Evolutionary conservation across 805 yeast genomes (phyloP).

Genomic region (Kodamaea nitidulidarum): DNA sequence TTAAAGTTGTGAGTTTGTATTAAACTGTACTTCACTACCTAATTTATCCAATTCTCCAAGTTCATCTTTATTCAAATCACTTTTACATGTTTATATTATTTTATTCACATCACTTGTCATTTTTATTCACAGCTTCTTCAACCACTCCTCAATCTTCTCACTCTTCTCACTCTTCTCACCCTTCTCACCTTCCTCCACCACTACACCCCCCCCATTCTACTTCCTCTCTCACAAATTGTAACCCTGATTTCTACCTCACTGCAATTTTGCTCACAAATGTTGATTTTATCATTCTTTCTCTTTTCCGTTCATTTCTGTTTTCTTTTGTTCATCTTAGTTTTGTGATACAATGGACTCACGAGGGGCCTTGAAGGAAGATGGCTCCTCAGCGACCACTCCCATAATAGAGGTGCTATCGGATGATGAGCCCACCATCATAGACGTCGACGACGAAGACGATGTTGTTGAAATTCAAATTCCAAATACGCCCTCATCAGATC

Average conservation of each 20-base stretch:
- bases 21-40: no score
- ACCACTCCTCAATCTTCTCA: no score
- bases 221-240: background rate
- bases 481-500: constrained; percentile 8
- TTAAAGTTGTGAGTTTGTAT: no score
- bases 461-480: constrained; percentile 17
- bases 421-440: constrained; percentile 17
- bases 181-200: no score
- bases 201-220: no score
- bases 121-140: no score
- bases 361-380: background rate
- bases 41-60: no score
- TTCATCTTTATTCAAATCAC: no score
- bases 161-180: no score
- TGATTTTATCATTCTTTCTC: background rate
- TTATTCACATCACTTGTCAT: no score
- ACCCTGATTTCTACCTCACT: background rate
- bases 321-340: background rate
- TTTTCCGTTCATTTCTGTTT: background rate
- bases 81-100: no score
- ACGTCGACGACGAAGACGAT: constrained; percentile 17
- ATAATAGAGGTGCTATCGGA: constrained; percentile 16
- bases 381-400: constrained; percentile 1
- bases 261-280: background rate
- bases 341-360: constrained; percentile 1